Evolutionary conservation across 371 early-diverging fungal species (phyloP).

Genomic region (Mycotypha africana): DNA sequence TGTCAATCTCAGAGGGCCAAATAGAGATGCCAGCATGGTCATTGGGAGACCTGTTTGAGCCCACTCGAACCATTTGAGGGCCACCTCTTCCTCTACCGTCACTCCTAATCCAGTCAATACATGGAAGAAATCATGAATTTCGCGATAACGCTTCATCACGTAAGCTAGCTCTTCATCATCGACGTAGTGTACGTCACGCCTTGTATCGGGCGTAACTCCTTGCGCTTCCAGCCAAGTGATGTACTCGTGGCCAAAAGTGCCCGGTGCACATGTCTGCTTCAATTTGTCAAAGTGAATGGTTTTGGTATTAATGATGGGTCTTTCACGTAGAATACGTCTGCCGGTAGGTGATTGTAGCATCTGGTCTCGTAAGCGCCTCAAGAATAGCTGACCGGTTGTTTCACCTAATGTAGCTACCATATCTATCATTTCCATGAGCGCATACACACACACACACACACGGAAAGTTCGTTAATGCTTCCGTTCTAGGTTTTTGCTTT

Average conservation of each 20-base stretch:
- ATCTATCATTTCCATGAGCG: constrained; percentile 42
- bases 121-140: constrained; percentile 95
- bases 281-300: constrained; percentile 63
- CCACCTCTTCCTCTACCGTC: constrained; percentile 89
- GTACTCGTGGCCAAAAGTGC: constrained; percentile 87
- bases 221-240: constrained; percentile 72
- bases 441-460: too few relatives aligned
- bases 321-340: constrained; percentile 75
- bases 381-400: constrained; percentile 67
- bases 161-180: constrained; percentile 90
- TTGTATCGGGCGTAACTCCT: constrained; percentile 79
- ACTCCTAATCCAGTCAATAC: constrained; percentile 80
- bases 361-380: constrained; percentile 64
- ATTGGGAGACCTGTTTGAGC: constrained; percentile 90
- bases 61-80: constrained; percentile 93
- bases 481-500: too few relatives aligned
- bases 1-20: constrained; percentile 75
- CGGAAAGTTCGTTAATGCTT: too few relatives aligned
- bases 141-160: constrained; percentile 89
- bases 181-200: constrained; percentile 79
- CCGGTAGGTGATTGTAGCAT: constrained; percentile 79
- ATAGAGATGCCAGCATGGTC: constrained; percentile 70
- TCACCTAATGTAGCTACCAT: constrained; percentile 94
- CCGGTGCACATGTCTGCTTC: constrained; percentile 53
- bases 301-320: constrained; percentile 69